Conservation (phyloP, 768 basidiomycete species). For the Gymnopilus junonius region DNA sequence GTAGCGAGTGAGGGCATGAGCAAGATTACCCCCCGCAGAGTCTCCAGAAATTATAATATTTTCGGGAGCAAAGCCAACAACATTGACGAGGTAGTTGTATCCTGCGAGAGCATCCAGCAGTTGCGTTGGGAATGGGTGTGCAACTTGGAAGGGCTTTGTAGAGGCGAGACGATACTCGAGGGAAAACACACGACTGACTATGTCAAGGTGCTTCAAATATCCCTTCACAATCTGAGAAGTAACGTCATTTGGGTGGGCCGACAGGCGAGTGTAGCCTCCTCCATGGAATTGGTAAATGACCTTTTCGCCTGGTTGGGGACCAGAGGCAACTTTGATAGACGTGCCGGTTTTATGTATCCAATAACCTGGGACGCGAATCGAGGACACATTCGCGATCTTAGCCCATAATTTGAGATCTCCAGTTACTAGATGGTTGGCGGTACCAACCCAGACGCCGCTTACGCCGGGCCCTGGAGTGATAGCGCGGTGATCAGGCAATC, state of each 20-base stretch:
- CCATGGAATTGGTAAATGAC: slow-evolving; percentile 69
- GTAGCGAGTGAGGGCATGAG: slow-evolving; percentile 63
- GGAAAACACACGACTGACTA: slow-evolving; percentile 55
- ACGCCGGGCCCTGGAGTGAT: slow-evolving; percentile 44
- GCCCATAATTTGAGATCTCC: slow-evolving; percentile 49
- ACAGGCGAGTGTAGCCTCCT: slow-evolving; percentile 56
- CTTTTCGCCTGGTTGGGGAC: slow-evolving; percentile 54
- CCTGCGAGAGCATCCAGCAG: slow-evolving; percentile 76
- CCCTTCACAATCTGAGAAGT: slow-evolving; percentile 50
- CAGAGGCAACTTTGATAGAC: slow-evolving; percentile 36
- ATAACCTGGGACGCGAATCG: slow-evolving; percentile 57
- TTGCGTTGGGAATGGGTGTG: slow-evolving; percentile 74
- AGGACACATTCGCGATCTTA: slow-evolving; percentile 39
- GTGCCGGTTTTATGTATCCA: slow-evolving; percentile 52
- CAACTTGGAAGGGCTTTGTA: slow-evolving; percentile 40
- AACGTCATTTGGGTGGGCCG: slow-evolving; percentile 59
- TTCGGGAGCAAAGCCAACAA: slow-evolving; percentile 56
- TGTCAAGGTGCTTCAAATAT: slow-evolving; percentile 47
- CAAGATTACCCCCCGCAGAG: slow-evolving; percentile 79
- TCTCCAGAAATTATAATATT: slow-evolving; percentile 75
- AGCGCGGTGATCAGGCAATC: slow-evolving; percentile 41
- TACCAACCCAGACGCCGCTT: slow-evolving; percentile 54
- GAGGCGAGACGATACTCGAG: slow-evolving; percentile 76
- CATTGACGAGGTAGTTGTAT: slow-evolving; percentile 69
- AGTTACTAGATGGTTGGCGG: slow-evolving; percentile 43